A percentile compares a stretch with the other conserved stretches of the same genome.
Evolutionary conservation across 768 basidiomycete genomes (phyloP).

Genomic region (Pulveroboletus sp.): DNA sequence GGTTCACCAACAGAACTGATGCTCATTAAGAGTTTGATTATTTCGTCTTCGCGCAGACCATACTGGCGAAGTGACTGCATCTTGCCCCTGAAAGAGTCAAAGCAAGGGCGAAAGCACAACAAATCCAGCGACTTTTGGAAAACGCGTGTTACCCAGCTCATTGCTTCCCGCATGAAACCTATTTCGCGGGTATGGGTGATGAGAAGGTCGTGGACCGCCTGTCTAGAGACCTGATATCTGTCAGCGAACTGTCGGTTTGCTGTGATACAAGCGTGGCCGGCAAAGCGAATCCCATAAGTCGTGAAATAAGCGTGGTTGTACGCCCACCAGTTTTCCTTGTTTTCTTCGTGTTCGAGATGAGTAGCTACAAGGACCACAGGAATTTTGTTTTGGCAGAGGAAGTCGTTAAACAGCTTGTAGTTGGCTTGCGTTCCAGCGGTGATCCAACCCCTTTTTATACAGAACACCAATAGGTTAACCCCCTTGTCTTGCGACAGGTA

Average conservation of each 20-base stretch:
- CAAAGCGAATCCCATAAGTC: constrained; percentile 17
- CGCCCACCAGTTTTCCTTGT: constrained; percentile 37
- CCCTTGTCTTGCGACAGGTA: constrained; percentile 32
- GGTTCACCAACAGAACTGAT: constrained; percentile 12
- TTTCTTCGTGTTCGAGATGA: constrained; percentile 33
- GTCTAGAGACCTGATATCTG: constrained; percentile 22
- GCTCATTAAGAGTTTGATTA: constrained; percentile 12
- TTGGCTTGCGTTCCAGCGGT: constrained; percentile 26
- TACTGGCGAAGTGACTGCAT: constrained; percentile 25
- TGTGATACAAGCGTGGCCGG: constrained; percentile 35
- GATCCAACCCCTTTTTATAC: constrained; percentile 33
- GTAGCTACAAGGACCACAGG: constrained; percentile 33
- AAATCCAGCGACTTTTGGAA: constrained; percentile 23
- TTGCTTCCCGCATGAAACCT: constrained; percentile 20
- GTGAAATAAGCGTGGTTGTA: constrained; percentile 22
- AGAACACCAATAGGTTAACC: constrained; percentile 39
- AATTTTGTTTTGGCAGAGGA: constrained; percentile 32
- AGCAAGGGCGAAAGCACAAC: constrained; percentile 19
- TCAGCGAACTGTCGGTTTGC: constrained; percentile 28
- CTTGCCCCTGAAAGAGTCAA: constrained; percentile 19
- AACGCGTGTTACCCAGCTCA: constrained; percentile 22
- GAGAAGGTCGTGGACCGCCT: constrained; percentile 22
- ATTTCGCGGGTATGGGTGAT: constrained; percentile 14
- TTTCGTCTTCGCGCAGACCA: constrained; percentile 22
- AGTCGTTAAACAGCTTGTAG: constrained; percentile 33